Conservation (phyloP, 208 protist species). For the Perkinsela sp. region DNA sequence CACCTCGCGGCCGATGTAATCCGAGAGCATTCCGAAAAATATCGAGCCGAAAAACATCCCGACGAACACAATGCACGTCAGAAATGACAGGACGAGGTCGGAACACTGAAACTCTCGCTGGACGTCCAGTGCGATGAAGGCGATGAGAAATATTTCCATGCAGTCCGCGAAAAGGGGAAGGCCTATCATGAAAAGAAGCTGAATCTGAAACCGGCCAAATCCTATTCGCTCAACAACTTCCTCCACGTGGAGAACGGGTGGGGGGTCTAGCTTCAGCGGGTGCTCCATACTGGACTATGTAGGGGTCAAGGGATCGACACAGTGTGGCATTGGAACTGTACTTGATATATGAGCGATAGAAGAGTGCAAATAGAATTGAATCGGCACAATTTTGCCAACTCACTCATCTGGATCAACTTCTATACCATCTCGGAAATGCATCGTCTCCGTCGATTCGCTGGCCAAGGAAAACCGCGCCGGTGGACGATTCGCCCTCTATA, state of each 20-base stretch:
- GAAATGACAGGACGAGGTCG: background rate
- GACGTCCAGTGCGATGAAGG: slow-evolving; percentile 1
- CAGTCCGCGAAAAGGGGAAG: background rate
- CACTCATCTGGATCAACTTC: too few relatives aligned
- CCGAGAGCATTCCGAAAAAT: background rate
- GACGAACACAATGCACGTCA: background rate
- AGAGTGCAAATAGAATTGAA: too few relatives aligned
- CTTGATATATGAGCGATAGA: too few relatives aligned
- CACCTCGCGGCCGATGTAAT: background rate
- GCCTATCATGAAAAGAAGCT: background rate
- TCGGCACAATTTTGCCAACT: too few relatives aligned
- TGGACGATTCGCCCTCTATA: too few relatives aligned
- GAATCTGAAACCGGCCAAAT: background rate
- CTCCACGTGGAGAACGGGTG: background rate
- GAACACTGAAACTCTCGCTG: background rate
- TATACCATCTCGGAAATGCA: too few relatives aligned
- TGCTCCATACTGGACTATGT: too few relatives aligned
- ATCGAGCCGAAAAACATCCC: slow-evolving; percentile 1
- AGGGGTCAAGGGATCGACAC: too few relatives aligned
- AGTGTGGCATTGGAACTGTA: too few relatives aligned
- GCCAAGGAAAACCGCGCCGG: too few relatives aligned
- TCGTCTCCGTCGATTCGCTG: too few relatives aligned
- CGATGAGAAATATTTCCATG: slow-evolving; percentile 1
- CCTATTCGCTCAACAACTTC: background rate
- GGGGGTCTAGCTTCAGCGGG: too few relatives aligned